A percentile compares a stretch with the other conserved stretches of the same genome.
Evolutionary conservation across 768 basidiomycete genomes (phyloP).

Genomic region (Clathrus columnatus): DNA sequence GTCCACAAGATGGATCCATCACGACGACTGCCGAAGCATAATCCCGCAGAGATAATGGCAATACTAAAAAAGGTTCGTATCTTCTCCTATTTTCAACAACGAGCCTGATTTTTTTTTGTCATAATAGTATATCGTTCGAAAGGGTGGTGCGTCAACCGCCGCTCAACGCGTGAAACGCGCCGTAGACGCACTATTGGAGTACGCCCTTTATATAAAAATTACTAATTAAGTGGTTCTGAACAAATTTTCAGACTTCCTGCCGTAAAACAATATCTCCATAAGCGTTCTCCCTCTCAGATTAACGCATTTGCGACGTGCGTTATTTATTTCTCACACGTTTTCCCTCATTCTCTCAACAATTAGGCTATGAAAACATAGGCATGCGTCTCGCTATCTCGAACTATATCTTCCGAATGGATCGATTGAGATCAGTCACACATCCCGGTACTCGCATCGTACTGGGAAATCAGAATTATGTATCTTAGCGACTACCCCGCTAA

Average conservation of each 20-base stretch:
- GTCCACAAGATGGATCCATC: constrained; percentile 87
- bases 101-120: no score
- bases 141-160: constrained; percentile 12
- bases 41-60: constrained; percentile 55
- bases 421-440: constrained; percentile 85
- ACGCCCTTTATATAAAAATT: constrained; percentile 24
- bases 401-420: constrained; percentile 75
- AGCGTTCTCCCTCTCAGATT: constrained; percentile 74
- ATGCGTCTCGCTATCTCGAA: constrained; percentile 84
- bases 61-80: constrained; percentile 41
- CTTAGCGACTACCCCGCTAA: constrained; percentile 65
- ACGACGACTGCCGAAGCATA: constrained; percentile 68
- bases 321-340: constrained; percentile 11
- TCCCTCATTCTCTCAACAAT: constrained; percentile 21
- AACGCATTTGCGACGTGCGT: constrained; percentile 91
- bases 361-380: constrained; percentile 34
- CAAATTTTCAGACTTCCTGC: constrained; percentile 47
- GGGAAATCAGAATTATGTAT: constrained; percentile 88
- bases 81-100: not conserved
- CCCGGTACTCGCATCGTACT: constrained; percentile 76
- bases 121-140: constrained; percentile 15
- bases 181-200: constrained; percentile 74
- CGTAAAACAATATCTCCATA: constrained; percentile 69
- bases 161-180: constrained; percentile 49
- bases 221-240: constrained; percentile 17